Conservation (phyloP, 306 rosid genomes). For the Sophora flavescens region DNA sequence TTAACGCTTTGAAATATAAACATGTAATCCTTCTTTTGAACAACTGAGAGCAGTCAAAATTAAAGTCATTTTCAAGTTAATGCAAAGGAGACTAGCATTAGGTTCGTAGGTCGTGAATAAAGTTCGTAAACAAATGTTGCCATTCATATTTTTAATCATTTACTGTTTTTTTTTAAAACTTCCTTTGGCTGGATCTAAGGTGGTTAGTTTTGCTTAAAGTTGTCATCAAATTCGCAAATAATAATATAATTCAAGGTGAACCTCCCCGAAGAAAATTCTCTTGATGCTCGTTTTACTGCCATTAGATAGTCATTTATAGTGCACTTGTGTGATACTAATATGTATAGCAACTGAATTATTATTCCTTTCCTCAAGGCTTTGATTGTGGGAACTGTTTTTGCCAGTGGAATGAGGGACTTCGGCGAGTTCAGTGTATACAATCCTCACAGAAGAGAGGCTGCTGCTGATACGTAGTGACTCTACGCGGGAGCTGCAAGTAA, state of each 20-base stretch:
- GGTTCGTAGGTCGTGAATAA: conserved; percentile 1
- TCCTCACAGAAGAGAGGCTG: conserved; percentile 53
- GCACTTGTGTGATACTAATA: neutral
- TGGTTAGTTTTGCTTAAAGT: conserved; percentile 1
- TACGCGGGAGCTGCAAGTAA: conserved; percentile 7
- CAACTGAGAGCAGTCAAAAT: neutral
- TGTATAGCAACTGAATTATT: conserved; percentile 54
- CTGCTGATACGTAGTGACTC: conserved; percentile 25
- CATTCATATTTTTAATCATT: conserved; percentile 1
- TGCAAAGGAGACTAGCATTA: conserved; percentile 11
- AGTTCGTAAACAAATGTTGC: neutral
- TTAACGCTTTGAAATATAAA: neutral
- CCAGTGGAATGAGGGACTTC: conserved; percentile 90
- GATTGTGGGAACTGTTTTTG: conserved; percentile 66
- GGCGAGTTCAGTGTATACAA: conserved; percentile 90
- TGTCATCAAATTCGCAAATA: conserved; percentile 8
- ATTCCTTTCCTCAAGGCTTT: conserved; percentile 65
- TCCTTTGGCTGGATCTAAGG: neutral
- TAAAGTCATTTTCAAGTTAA: conserved; percentile 15
- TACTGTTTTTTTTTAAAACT: neutral
- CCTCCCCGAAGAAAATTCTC: neutral
- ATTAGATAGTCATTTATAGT: neutral
- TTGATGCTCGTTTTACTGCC: neutral
- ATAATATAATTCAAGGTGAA: neutral
- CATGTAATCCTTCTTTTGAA: conserved; percentile 1